Percentiles rank a stretch among this genome's conserved stretches.
These are phyloP conservation scores for Aotearoamyces nothofagi DNA, from an alignment of 2,329 filamentous ascomycete genomes.

Conservation along the genomic window DNA sequence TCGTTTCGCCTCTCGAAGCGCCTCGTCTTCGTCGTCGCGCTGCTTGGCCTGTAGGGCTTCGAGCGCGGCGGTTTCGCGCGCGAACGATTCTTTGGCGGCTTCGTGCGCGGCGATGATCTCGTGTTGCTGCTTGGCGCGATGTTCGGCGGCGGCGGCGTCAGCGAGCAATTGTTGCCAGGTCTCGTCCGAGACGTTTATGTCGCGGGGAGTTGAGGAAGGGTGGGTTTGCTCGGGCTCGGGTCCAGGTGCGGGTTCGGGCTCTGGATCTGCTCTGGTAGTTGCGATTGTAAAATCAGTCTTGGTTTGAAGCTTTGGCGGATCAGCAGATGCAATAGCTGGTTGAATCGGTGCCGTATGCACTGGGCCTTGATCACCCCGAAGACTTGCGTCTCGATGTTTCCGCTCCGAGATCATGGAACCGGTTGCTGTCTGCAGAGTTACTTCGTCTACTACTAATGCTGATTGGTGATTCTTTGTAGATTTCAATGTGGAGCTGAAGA, in stretches of 20 bases:
- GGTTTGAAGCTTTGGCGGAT: slow-evolving; percentile 3
- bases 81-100: slow-evolving; percentile 9
- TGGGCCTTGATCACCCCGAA: slow-evolving; percentile 7
- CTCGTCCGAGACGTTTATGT: slow-evolving; percentile 41
- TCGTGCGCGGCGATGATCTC: slow-evolving; percentile 3
- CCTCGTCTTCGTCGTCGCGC: slow-evolving; percentile 13
- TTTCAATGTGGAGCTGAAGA: slow-evolving; percentile 22
- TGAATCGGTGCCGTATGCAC: background rate
- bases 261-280: slow-evolving; percentile 4
- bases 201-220: slow-evolving; percentile 22
- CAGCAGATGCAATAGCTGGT: background rate
- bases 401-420: slow-evolving; percentile 11
- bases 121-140: slow-evolving; percentile 10
- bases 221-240: slow-evolving; percentile 4
- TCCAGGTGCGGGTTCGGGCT: slow-evolving; percentile 1
- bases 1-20: slow-evolving; percentile 16
- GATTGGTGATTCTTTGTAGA: slow-evolving; percentile 8
- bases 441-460: slow-evolving; percentile 6
- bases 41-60: slow-evolving; percentile 14
- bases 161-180: slow-evolving; percentile 44
- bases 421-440: slow-evolving; percentile 8
- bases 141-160: slow-evolving; percentile 24
- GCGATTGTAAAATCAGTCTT: slow-evolving; percentile 2
- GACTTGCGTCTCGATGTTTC: slow-evolving; percentile 12
- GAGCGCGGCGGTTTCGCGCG: slow-evolving; percentile 17